Evolutionary conservation across 2,329 filamentous ascomycete species (phyloP).

Genomic region (Bertia moriformis): DNA sequence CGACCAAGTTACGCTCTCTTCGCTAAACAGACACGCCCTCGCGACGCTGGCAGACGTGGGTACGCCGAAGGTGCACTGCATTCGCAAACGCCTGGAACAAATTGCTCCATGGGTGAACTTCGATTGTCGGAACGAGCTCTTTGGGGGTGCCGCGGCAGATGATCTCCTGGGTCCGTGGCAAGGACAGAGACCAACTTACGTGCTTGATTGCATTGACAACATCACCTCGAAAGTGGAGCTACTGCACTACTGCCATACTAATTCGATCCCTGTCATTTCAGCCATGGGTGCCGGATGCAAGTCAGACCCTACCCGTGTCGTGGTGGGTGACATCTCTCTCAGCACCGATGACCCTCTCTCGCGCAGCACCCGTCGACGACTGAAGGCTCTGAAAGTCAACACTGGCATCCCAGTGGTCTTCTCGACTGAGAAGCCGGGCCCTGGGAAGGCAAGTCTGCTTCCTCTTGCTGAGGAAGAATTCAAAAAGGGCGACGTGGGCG

Average conservation of each 20-base stretch:
- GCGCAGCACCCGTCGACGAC: conserved; percentile 62
- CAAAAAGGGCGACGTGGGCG: conserved; percentile 68
- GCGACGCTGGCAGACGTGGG: conserved; percentile 90
- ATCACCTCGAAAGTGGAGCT: conserved; percentile 92
- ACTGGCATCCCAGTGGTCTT: conserved; percentile 83
- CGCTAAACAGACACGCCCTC: conserved; percentile 87
- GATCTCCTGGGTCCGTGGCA: conserved; percentile 53
- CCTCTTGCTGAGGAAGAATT: conserved; percentile 82
- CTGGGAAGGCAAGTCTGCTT: conserved; percentile 79
- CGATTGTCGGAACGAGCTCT: conserved; percentile 74
- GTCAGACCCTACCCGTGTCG: conserved; percentile 67
- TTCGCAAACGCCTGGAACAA: conserved; percentile 66
- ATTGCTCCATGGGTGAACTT: conserved; percentile 86
- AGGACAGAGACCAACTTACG: conserved; percentile 56
- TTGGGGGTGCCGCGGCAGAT: conserved; percentile 52
- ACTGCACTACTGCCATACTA: conserved; percentile 71
- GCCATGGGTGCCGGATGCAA: conserved; percentile 96
- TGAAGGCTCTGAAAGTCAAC: conserved; percentile 66
- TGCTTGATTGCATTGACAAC: conserved; percentile 97
- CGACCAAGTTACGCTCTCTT: conserved; percentile 90
- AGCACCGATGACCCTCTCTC: conserved; percentile 84
- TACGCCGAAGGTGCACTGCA: conserved; percentile 75
- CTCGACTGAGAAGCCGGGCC: conserved; percentile 77
- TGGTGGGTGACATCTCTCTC: conserved; percentile 78
- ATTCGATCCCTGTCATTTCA: conserved; percentile 70